Conservation (phyloP, 192 early-diverging fungal species). For the Dissophora ornata region DNA sequence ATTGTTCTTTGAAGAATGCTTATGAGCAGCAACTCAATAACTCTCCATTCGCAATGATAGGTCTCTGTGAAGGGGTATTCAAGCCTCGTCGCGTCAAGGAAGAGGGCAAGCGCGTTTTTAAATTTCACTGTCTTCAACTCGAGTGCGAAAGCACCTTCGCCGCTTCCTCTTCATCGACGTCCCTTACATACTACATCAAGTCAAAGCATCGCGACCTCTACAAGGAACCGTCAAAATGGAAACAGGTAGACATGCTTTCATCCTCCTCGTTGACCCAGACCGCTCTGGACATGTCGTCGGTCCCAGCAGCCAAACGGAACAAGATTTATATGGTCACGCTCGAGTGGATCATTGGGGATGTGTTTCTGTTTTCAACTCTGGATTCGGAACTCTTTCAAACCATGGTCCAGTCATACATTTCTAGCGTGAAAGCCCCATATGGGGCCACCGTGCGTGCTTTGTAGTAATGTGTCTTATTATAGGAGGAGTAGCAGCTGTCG, state of each 20-base stretch:
- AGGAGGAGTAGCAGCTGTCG: too few species aligned
- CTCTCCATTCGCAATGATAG: too few species aligned
- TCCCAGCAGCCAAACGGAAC: conserved; percentile 1
- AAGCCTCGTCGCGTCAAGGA: too few species aligned
- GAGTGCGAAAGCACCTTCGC: too few species aligned
- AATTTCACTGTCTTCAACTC: too few species aligned
- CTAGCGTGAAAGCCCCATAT: conserved; percentile 1
- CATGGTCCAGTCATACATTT: background rate
- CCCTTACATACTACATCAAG: background rate
- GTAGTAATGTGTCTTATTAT: background rate
- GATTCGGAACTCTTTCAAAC: background rate
- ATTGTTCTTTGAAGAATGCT: too few species aligned
- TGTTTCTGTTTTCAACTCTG: background rate
- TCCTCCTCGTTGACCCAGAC: background rate
- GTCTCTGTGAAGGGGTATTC: too few species aligned
- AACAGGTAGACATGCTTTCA: background rate
- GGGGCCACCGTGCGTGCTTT: conserved; percentile 7
- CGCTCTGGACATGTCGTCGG: background rate
- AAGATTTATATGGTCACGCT: background rate
- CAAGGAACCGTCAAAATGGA: background rate
- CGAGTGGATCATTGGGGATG: conserved; percentile 3
- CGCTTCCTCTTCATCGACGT: background rate
- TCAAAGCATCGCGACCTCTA: background rate
- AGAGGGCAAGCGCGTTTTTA: too few species aligned
- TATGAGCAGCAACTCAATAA: too few species aligned